A percentile compares a stretch with the other conserved stretches of the same genome.
Evolutionary conservation across 139 green algal species (phyloP).

Genomic region (Gonium pectorale): DNA sequence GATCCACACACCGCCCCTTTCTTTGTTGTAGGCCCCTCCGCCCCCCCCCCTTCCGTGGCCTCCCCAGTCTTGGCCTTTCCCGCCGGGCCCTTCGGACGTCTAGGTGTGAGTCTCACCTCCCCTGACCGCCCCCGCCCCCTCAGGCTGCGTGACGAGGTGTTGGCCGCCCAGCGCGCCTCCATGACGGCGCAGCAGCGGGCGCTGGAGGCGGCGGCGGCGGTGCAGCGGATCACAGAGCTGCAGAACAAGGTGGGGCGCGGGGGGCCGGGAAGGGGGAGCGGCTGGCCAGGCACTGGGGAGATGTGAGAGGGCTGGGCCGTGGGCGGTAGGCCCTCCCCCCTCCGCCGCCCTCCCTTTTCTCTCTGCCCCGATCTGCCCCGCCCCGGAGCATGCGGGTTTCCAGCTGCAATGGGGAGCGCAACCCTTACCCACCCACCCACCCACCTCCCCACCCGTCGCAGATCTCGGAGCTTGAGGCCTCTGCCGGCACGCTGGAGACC

Average conservation of each 20-base stretch:
- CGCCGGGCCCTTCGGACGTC: background rate
- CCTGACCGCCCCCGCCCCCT: background rate
- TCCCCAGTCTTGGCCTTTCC: background rate
- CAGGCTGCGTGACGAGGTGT: slow-evolving; percentile 33
- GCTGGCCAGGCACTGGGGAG: too few species aligned
- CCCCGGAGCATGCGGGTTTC: too few species aligned
- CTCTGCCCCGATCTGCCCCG: too few species aligned
- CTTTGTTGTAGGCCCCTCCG: background rate
- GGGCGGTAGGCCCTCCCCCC: too few species aligned
- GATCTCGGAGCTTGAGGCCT: slow-evolving; percentile 51
- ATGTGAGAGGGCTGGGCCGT: too few species aligned
- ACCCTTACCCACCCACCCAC: background rate
- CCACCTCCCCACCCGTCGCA: background rate
- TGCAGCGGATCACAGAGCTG: slow-evolving; percentile 23
- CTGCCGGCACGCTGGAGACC: background rate
- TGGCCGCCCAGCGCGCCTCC: slow-evolving; percentile 2
- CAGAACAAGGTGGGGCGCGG: slow-evolving; percentile 38
- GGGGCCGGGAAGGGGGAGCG: background rate
- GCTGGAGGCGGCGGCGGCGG: slow-evolving; percentile 18
- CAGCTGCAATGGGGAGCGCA: too few species aligned
- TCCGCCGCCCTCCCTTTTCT: background rate
- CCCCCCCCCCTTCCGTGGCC: too few species aligned
- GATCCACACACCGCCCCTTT: too few species aligned
- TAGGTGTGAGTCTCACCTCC: too few species aligned
- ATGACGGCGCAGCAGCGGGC: slow-evolving; percentile 37